Conservation (phyloP, 2,329 filamentous ascomycete genomes). For the Pseudogymnoascus sp. region DNA sequence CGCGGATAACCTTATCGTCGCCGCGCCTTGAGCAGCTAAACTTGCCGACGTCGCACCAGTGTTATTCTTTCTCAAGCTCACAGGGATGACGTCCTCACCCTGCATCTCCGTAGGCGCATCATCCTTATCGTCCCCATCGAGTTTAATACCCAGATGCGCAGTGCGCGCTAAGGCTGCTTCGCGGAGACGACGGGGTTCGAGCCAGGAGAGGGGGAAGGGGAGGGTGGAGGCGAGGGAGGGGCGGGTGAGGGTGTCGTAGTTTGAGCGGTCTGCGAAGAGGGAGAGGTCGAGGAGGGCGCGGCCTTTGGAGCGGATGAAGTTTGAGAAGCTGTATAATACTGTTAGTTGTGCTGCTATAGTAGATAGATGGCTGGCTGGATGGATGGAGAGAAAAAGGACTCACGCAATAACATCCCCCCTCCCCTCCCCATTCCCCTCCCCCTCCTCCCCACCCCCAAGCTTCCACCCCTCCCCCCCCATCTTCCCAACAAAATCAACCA, state of each 20-base stretch:
- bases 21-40: conserved; percentile 60
- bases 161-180: conserved; percentile 61
- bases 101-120: conserved; percentile 26
- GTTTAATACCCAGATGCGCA: conserved; percentile 57
- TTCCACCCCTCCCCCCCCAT: conserved; percentile 38
- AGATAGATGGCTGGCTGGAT: conserved; percentile 27
- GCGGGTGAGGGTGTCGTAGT: conserved; percentile 70
- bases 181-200: conserved; percentile 65
- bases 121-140: conserved; percentile 51
- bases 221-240: conserved; percentile 74
- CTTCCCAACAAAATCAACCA: conserved; percentile 39
- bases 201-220: conserved; percentile 82
- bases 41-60: conserved; percentile 47
- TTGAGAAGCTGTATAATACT: conserved; percentile 38
- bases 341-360: conserved; percentile 19
- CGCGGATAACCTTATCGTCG: conserved; percentile 66
- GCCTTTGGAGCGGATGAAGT: conserved; percentile 68
- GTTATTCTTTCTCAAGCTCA: conserved; percentile 27
- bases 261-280: conserved; percentile 82
- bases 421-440: conserved; percentile 26
- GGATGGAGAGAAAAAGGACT: conserved; percentile 16
- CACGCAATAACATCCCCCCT: conserved; percentile 42
- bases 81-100: conserved; percentile 29
- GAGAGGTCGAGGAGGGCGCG: conserved; percentile 74
- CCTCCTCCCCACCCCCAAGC: conserved; percentile 33